These are phyloP conservation scores for Uronychia setigera DNA, from an alignment of 73 alveolate genomes.

Conservation along the genomic window DNA sequence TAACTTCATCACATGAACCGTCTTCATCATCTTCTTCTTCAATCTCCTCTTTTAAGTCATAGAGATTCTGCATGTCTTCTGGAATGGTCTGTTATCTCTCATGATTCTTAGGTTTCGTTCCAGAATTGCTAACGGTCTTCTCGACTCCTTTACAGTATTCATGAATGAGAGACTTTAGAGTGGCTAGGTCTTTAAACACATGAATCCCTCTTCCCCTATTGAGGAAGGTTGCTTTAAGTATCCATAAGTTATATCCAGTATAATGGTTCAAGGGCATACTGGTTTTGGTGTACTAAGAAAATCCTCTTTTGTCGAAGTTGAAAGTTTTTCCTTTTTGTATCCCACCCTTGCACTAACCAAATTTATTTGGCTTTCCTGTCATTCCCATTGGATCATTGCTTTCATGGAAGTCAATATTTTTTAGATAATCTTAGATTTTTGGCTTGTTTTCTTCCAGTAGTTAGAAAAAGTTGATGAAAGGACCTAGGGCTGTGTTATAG, in stretches of 20 bases:
- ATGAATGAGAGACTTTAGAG: conserved; percentile 30
- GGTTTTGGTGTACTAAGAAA: conserved; percentile 4
- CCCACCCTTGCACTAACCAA: neutral
- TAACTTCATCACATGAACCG: neutral
- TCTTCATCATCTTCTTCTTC: conserved; percentile 5
- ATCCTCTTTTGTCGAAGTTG: conserved; percentile 33
- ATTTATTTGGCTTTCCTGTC: neutral
- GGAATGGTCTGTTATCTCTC: neutral
- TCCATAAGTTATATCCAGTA: conserved; percentile 55
- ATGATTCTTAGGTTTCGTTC: too few species aligned
- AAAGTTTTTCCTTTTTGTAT: conserved; percentile 12
- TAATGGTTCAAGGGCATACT: conserved; percentile 28
- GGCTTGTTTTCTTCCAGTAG: conserved; percentile 30
- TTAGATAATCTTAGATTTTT: conserved; percentile 3
- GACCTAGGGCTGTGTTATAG: conserved; percentile 18
- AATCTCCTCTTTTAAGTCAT: neutral
- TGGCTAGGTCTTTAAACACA: conserved; percentile 65
- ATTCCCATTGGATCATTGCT: neutral
- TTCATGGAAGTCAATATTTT: neutral
- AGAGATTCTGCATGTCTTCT: neutral
- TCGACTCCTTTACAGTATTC: conserved; percentile 62
- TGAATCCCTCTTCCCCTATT: conserved; percentile 91
- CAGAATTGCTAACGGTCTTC: neutral
- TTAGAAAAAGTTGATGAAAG: conserved; percentile 28
- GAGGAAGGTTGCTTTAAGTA: conserved; percentile 79